Evolutionary conservation across 257 asterid species (phyloP).

Genomic region (Paulownia fortunei): DNA sequence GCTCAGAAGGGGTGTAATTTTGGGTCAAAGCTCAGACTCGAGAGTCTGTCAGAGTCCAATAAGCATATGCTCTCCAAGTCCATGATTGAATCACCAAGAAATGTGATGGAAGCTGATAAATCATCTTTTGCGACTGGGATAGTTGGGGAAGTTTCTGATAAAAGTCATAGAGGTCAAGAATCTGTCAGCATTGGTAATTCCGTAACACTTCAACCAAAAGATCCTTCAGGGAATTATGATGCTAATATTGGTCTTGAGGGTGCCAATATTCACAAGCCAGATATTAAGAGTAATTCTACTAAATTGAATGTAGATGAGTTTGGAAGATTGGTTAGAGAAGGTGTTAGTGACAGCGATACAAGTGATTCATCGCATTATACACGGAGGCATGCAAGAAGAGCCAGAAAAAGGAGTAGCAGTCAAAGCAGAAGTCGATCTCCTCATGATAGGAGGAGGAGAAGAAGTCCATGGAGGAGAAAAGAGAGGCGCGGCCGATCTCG

Average conservation of each 20-base stretch:
- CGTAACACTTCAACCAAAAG: conserved; percentile 29
- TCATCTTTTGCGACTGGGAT: conserved; percentile 30
- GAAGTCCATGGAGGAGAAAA: conserved; percentile 74
- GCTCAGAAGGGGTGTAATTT: conserved; percentile 30
- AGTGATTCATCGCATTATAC: conserved; percentile 61
- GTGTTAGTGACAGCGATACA: conserved; percentile 75
- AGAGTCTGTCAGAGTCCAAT: conserved; percentile 30
- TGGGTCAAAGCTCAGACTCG: conserved; percentile 31
- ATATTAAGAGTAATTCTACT: conserved; percentile 38
- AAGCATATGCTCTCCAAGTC: conserved; percentile 28
- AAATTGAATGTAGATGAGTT: conserved; percentile 71
- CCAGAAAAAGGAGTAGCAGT: conserved; percentile 62
- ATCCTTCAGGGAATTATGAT: conserved; percentile 28
- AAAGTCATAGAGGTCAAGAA: conserved; percentile 36
- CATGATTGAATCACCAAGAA: conserved; percentile 37
- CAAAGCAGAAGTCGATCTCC: conserved; percentile 88
- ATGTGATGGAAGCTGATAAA: conserved; percentile 37
- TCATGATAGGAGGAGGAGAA: conserved; percentile 70
- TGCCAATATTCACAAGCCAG: conserved; percentile 41
- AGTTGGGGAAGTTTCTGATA: conserved; percentile 40
- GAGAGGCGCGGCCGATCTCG: conserved; percentile 76
- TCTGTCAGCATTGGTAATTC: conserved; percentile 33
- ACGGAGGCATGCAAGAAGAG: conserved; percentile 61
- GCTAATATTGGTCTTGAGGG: conserved; percentile 34
- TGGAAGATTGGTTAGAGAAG: conserved; percentile 91